These are phyloP conservation scores for Sclerotinia sclerotiorum DNA, from an alignment of 2,329 filamentous ascomycete genomes.

Conservation along the genomic window DNA sequence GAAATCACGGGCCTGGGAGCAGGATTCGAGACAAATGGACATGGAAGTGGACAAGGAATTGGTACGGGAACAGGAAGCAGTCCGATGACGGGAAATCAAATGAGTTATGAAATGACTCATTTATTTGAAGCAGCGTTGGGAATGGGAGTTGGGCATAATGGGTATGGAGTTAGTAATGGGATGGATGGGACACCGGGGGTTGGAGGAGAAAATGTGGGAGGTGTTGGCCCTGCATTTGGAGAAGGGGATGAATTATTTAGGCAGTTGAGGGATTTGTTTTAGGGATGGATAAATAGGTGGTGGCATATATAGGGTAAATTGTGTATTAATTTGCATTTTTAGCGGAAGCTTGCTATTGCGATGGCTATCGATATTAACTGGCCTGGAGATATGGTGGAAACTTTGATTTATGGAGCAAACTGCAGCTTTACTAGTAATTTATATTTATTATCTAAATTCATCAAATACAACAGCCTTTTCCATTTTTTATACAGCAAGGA, in stretches of 20 bases:
- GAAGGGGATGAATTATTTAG: slow-evolving; percentile 41
- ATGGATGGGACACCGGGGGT: slow-evolving; percentile 26
- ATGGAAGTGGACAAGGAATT: slow-evolving; percentile 17
- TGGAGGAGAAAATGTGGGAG: slow-evolving; percentile 24
- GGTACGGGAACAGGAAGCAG: slow-evolving; percentile 25
- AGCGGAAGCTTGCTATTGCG: background rate
- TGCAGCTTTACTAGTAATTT: background rate
- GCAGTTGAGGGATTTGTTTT: slow-evolving; percentile 41
- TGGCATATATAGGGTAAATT: background rate
- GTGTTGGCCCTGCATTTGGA: slow-evolving; percentile 37
- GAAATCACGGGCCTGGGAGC: slow-evolving; percentile 36
- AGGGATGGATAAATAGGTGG: background rate
- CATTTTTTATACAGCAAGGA: background rate
- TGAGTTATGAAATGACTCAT: slow-evolving; percentile 42
- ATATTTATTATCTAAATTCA: background rate
- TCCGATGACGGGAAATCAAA: slow-evolving; percentile 41
- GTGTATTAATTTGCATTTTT: background rate
- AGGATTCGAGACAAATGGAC: slow-evolving; percentile 22
- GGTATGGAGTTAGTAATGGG: slow-evolving; percentile 24
- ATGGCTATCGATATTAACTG: background rate
- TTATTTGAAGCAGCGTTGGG: slow-evolving; percentile 41
- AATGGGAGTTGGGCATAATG: slow-evolving; percentile 30
- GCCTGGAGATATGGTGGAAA: background rate
- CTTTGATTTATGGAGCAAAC: background rate
- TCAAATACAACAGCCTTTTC: background rate